Evolutionary conservation across 768 basidiomycete species (phyloP), one percentile per base, ranked within the genome.

Genomic region (Psilocybe cyanescens): DNA sequence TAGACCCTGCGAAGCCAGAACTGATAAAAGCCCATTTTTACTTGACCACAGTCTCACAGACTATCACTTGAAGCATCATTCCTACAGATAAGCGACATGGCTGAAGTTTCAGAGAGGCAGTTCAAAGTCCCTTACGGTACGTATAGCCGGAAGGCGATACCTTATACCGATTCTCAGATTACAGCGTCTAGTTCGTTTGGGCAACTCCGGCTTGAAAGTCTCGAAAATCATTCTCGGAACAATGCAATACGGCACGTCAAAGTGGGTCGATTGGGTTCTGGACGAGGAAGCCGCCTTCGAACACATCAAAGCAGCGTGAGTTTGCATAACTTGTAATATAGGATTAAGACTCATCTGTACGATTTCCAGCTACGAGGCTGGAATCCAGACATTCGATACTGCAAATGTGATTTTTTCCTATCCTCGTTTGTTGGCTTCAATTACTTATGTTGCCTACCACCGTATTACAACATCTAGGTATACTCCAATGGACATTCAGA

Each of bases 401-500:
- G 85, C 84, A 6, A 76, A 85, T 64, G 79, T 81, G 65, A 48
- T 58, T 50, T 16, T 51, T 17, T 16, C 24, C 8, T 19, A 47
- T 44, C 41, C 1, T 14, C 4, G 14, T n/a, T 5, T 16, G 14
- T 16, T 44, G 33, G 6, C 11, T 11, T 35, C 33, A 35, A 57
- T n/a, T 16, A 8, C 28, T 8, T 9, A 24, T 19, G 19, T n/a
- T 37, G 11, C 6, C 8, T 24, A 48, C 3, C 48, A 3, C 16
- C 4, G 16, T 17, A 28, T 44, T 19, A 35, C 19, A 39, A 8
- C n/a, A 19, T 45, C 2, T 47, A 87, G 86, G 76, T 82, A 0
- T 91, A 91, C 67, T 88, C 86, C 2, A 86, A 89, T 63, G 89
- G 89, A 3, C 72, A 77, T 8, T 87, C 86, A 0, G 92, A 93